Evolutionary conservation across 345 rosid species (phyloP).

Genomic region (Rhizophora mangle): DNA sequence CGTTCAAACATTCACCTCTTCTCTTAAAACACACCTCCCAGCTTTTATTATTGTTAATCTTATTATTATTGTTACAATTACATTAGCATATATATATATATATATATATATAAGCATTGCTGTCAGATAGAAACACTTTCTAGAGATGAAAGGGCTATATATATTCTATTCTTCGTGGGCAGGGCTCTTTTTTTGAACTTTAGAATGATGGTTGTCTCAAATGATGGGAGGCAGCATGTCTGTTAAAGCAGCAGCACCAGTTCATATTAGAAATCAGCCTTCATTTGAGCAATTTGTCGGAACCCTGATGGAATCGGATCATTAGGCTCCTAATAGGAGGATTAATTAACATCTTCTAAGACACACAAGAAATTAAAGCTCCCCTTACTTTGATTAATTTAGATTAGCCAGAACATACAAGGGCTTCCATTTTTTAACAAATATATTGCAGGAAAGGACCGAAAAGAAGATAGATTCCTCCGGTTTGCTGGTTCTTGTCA

Average conservation of each 20-base stretch:
- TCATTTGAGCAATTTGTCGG: slow-evolving; percentile 28
- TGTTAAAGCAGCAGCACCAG: slow-evolving; percentile 46
- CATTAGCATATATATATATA: too few relatives aligned
- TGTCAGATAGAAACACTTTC: slow-evolving; percentile 30
- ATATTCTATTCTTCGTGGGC: slow-evolving; percentile 17
- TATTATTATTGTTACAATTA: not conserved
- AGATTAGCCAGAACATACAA: not conserved
- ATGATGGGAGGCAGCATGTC: slow-evolving; percentile 52
- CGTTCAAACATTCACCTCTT: slow-evolving; percentile 15
- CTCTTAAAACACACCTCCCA: not conserved
- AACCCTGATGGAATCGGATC: slow-evolving; percentile 42
- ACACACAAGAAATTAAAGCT: too few relatives aligned
- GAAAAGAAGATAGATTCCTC: slow-evolving; percentile 31
- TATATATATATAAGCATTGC: slow-evolving; percentile 1
- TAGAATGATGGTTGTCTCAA: slow-evolving; percentile 55
- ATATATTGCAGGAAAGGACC: not conserved
- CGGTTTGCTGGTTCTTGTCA: slow-evolving; percentile 24
- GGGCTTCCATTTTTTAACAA: too few relatives aligned
- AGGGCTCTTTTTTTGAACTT: slow-evolving; percentile 22
- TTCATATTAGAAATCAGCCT: not conserved
- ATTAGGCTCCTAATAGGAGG: slow-evolving; percentile 21
- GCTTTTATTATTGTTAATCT: not conserved
- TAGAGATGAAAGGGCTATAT: slow-evolving; percentile 9
- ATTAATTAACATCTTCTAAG: not conserved
- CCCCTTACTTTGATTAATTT: not conserved